Base-by-base conservation (phyloP, 2,329 filamentous ascomycete genomes). In the Colletotrichum cuscutae region DNA sequence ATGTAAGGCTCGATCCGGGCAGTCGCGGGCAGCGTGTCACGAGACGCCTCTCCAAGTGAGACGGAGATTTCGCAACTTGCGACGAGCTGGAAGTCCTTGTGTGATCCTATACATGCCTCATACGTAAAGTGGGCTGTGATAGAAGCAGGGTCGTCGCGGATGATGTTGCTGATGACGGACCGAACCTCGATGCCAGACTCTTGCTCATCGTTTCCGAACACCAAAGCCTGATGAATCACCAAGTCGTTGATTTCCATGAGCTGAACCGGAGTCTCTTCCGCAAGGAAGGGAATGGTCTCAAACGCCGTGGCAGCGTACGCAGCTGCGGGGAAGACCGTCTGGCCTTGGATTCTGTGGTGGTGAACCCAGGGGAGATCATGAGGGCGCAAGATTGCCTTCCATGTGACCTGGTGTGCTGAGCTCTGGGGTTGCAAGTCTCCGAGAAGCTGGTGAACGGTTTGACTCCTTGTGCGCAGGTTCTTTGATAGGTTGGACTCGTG, bases 261-360 rank as follows among this genome's bases (percentile, higher is more conserved):
- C 63, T 49, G 24, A 15, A 65, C 8, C 19, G 32, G 22, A 6
- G 32, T n/a, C 7, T 22, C 53, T 9, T 15, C 24, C 9, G 52
- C 63, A 4, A 65, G 35, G 53, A 58, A 59, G 8, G 30, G 57
- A 5, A 59, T 59, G 1, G 57, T 59, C n/a, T 59, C 57, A 7
- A 59, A 42, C 2, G 82, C 84, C 78, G 86, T 84, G 24, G 79
- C 77, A 1, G 86, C 61, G 74, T 85, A 87, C 0, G 80, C 85
- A 1, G 85, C 82, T 2, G 76, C 82, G 0, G 87, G 86, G 60
- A 86, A 86, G 8, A 88, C 78, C 9, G 81, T 77, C 37, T 84
- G 77, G 1, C 77, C 76, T 28, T 84, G 79, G 53, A 78, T 60
- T 5, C 74, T 68, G 56, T 87, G 84, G 28, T 83, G 80, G 2